Evolutionary conservation across 495 filamentous ascomycete genomes (phyloP).

Genomic region (Daldinia caldariorum): DNA sequence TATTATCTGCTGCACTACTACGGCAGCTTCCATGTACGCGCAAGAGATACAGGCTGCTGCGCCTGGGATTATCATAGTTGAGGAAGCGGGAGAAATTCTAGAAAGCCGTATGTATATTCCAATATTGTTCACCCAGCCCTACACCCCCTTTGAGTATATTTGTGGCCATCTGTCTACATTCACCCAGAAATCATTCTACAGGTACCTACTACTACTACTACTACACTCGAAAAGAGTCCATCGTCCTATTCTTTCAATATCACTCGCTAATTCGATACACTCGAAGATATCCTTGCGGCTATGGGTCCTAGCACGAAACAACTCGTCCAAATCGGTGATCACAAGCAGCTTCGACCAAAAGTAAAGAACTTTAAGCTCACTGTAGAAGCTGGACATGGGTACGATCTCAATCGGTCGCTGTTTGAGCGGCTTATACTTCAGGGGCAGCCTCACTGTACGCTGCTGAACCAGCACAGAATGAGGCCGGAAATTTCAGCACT

Average conservation of each 20-base stretch:
- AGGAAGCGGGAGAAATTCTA: slow-evolving; percentile 84
- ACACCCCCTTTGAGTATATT: background rate
- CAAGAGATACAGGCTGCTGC: slow-evolving; percentile 60
- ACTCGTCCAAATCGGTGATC: slow-evolving; percentile 79
- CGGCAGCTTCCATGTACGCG: slow-evolving; percentile 71
- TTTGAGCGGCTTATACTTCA: slow-evolving; percentile 74
- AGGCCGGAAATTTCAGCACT: slow-evolving; percentile 72
- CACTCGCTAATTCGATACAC: slow-evolving; percentile 37
- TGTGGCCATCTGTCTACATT: background rate
- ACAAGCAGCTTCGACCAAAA: slow-evolving; percentile 79
- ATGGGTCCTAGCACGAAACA: slow-evolving; percentile 69
- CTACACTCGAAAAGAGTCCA: background rate
- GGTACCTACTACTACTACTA: too few species aligned
- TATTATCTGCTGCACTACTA: slow-evolving; percentile 81
- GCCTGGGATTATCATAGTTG: slow-evolving; percentile 70
- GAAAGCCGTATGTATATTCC: slow-evolving; percentile 59
- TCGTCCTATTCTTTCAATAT: background rate
- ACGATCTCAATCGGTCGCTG: slow-evolving; percentile 74
- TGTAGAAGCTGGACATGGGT: slow-evolving; percentile 73
- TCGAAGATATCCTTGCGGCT: slow-evolving; percentile 68
- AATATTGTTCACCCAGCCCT: background rate
- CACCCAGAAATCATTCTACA: background rate
- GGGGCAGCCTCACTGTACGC: slow-evolving; percentile 64
- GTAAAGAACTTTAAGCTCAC: slow-evolving; percentile 70
- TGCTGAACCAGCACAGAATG: slow-evolving; percentile 76